phyloP scores from a whole-genome alignment of 78 protist species.

The Acrasis kona region DNA sequence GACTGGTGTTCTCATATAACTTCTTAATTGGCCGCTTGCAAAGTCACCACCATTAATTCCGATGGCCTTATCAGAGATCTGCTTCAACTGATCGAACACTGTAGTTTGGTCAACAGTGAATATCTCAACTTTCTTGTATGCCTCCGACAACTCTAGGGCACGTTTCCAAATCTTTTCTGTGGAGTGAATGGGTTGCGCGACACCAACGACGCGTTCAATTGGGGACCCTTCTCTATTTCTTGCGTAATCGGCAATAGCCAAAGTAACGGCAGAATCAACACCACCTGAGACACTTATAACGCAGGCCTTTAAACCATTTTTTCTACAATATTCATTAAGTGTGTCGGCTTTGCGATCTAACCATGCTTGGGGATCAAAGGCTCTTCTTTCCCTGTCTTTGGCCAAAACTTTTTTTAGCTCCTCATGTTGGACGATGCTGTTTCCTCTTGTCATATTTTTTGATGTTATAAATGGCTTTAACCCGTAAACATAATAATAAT shows the following conservation, averaged over 20 bases:
- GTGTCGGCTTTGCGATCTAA: not conserved
- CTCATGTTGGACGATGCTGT: too few relatives aligned
- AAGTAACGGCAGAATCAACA: constrained; percentile 51
- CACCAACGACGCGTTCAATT: constrained; percentile 30
- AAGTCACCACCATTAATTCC: constrained; percentile 30
- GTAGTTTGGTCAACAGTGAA: constrained; percentile 60
- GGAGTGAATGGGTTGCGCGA: constrained; percentile 60
- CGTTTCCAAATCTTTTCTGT: constrained; percentile 33
- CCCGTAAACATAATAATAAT: too few relatives aligned
- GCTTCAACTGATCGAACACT: constrained; percentile 21
- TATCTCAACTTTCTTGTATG: constrained; percentile 16
- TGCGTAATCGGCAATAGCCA: constrained; percentile 32
- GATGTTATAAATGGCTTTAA: too few relatives aligned
- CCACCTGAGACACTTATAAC: constrained; percentile 47
- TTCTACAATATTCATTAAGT: constrained; percentile 42
- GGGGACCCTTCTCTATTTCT: constrained; percentile 24
- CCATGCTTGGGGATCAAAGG: not conserved
- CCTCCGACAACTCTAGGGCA: constrained; percentile 12
- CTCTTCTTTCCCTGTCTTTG: not conserved
- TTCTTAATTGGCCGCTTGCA: constrained; percentile 50
- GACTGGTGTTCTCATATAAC: constrained; percentile 62
- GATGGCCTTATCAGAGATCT: constrained; percentile 19
- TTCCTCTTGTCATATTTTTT: too few relatives aligned
- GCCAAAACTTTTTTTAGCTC: not conserved
- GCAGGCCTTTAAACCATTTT: constrained; percentile 33